phyloP scores from a whole-genome alignment of 1,284 basidiomycete genomes.

The Rhodotorula sp. region DNA sequence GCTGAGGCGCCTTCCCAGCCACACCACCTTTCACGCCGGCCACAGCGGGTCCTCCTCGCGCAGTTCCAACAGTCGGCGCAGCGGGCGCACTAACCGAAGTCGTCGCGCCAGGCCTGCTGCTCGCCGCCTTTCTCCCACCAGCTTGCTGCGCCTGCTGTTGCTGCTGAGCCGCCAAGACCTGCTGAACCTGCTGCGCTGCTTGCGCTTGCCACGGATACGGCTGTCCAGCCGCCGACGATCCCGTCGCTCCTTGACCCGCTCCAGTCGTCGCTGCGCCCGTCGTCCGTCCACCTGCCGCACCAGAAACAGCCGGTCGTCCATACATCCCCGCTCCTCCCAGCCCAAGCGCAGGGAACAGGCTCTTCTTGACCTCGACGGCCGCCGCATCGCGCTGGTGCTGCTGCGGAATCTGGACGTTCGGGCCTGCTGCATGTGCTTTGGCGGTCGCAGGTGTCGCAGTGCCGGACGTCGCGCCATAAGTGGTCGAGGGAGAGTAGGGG shows the following conservation, averaged over 20 bases:
- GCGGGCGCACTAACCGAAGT: background rate
- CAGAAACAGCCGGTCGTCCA: background rate
- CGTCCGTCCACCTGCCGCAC: background rate
- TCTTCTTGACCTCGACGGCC: background rate
- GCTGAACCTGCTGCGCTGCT: conserved; percentile 6
- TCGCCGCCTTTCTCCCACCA: background rate
- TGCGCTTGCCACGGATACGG: conserved; percentile 7
- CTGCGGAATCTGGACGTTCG: background rate
- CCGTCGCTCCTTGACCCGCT: background rate
- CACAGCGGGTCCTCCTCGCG: background rate
- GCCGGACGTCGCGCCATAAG: background rate
- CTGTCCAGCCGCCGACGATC: background rate
- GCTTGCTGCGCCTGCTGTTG: background rate
- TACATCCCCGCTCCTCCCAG: no score
- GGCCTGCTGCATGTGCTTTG: no score
- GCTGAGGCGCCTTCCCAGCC: background rate
- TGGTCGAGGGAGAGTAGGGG: conserved; percentile 24
- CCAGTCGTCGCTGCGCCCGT: background rate
- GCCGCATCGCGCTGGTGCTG: conserved; percentile 4
- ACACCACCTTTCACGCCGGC: background rate
- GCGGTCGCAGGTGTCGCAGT: background rate
- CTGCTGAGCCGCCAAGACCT: background rate
- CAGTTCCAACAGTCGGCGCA: background rate
- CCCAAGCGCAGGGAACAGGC: conserved; percentile 8
- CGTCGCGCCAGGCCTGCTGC: background rate